Conservation (phyloP, 106 monocot genomes). For the Hemerocallis citrina region DNA sequence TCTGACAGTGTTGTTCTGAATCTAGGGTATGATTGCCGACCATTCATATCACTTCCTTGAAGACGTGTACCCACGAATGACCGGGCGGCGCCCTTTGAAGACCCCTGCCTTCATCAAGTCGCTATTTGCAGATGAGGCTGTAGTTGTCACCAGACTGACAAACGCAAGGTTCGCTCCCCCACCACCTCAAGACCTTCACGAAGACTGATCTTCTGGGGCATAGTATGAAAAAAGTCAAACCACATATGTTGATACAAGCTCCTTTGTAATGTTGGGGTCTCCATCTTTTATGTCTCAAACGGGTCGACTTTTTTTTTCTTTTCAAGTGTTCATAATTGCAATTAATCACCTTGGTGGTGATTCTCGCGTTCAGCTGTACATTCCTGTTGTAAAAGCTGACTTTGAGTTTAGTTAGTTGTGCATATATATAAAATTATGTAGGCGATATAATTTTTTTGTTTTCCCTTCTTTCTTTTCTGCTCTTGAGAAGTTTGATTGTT, state of each 20-base stretch:
- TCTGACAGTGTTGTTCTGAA: neutral
- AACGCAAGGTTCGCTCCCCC: conserved; percentile 33
- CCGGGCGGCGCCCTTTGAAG: conserved; percentile 46
- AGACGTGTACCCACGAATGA: conserved; percentile 70
- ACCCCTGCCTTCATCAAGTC: conserved; percentile 64
- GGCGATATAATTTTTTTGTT: too few species aligned
- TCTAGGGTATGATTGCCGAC: conserved; percentile 69
- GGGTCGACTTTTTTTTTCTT: too few species aligned
- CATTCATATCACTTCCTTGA: conserved; percentile 69
- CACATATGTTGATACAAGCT: neutral
- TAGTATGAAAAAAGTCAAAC: neutral
- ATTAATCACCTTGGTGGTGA: too few species aligned
- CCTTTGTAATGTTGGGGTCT: too few species aligned
- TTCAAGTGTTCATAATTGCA: too few species aligned
- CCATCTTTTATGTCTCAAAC: too few species aligned
- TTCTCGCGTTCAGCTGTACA: too few species aligned
- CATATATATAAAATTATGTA: too few species aligned
- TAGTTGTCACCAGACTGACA: conserved; percentile 32
- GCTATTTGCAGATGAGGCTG: conserved; percentile 56
- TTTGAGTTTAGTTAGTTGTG: too few species aligned
- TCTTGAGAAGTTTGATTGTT: too few species aligned
- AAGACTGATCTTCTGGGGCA: conserved; percentile 14
- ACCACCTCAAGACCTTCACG: conserved; percentile 22
- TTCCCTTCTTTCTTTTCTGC: too few species aligned
- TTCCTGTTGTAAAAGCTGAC: too few species aligned